Conservation (phyloP, 306 rosid species). For the Prunus mume region DNA sequence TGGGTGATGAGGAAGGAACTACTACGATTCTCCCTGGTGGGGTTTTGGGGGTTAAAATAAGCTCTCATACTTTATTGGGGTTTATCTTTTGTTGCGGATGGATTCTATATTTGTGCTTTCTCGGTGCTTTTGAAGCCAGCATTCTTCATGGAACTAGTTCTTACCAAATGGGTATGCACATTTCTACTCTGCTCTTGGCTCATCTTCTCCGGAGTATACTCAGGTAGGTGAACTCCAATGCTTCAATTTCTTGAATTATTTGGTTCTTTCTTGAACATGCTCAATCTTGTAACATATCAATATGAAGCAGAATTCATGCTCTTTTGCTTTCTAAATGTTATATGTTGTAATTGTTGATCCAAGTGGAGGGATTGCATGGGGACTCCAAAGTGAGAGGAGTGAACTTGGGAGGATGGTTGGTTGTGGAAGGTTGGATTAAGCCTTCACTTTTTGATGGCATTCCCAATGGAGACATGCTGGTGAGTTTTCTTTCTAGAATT, state of each 20-base stretch:
- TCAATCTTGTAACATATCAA: conserved; percentile 5
- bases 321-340: conserved; percentile 8
- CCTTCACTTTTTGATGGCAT: conserved; percentile 93
- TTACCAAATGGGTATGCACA: conserved; percentile 57
- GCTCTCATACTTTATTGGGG: conserved; percentile 25
- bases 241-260: conserved; percentile 21
- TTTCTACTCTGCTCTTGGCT: conserved; percentile 53
- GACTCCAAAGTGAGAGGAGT: conserved; percentile 74
- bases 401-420: conserved; percentile 97
- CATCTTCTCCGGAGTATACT: conserved; percentile 47
- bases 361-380: conserved; percentile 71
- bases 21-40: conserved; percentile 33
- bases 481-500: conserved; percentile 31
- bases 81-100: conserved; percentile 37
- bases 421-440: conserved; percentile 94
- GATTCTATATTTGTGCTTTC: conserved; percentile 31
- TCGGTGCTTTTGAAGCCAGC: conserved; percentile 40
- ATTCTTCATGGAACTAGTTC: conserved; percentile 71
- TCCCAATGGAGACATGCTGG: conserved; percentile 91
- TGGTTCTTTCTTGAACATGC: conserved; percentile 7
- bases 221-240: conserved; percentile 43
- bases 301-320: neutral
- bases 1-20: conserved; percentile 52
- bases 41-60: conserved; percentile 28
- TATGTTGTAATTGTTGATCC: conserved; percentile 19